Evolutionary conservation across 73 alveolate genomes (phyloP).

Genomic region (Chromera velia): DNA sequence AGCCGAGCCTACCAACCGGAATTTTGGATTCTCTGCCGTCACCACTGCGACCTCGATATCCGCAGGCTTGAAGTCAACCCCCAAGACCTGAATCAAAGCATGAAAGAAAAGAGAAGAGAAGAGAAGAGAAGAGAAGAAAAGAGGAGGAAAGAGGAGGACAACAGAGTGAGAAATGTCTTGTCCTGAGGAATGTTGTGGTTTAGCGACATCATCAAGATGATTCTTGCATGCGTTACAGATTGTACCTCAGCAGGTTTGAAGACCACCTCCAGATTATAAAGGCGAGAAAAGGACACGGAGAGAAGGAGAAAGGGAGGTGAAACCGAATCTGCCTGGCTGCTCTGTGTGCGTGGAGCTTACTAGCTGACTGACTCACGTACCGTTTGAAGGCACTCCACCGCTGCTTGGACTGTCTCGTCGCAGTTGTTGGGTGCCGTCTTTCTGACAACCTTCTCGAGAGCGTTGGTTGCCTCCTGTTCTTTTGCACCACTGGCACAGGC

Average conservation of each 20-base stretch:
- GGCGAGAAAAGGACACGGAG: no score
- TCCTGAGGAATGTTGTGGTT: no score
- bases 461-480: neutral
- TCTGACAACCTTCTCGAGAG: neutral
- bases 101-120: no score
- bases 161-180: no score
- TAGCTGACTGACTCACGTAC: neutral
- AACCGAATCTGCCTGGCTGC: no score
- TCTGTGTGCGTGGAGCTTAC: no score
- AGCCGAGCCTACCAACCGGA: no score
- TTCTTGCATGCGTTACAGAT: neutral
- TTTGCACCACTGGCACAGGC: neutral
- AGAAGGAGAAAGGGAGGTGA: no score
- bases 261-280: no score
- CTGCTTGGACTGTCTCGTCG: neutral
- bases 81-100: neutral
- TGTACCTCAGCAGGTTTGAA: neutral
- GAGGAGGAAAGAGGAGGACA: no score
- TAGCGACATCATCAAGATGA: no score
- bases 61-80: neutral
- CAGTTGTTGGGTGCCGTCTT: neutral
- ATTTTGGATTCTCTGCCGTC: neutral
- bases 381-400: neutral
- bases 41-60: neutral
- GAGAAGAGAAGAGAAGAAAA: neutral